Evolutionary conservation across 108 stramenopile genomes (phyloP).

Genomic region (Chaetoceros tenuissimus): DNA sequence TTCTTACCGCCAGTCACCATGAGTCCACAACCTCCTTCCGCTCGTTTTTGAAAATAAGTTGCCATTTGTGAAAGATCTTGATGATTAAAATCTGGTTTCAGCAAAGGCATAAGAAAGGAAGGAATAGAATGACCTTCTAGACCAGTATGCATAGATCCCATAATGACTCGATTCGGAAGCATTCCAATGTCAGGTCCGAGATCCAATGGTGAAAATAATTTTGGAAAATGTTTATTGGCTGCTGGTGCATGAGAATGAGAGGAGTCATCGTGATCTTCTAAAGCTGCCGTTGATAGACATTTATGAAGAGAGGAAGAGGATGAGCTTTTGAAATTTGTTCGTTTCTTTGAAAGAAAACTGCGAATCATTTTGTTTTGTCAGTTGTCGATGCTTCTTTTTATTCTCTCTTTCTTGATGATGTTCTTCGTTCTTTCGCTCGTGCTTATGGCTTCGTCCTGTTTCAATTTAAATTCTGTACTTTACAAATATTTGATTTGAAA

Average conservation of each 20-base stretch:
- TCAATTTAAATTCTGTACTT: no score
- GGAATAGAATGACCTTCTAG: slow-evolving; percentile 83
- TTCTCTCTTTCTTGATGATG: no score
- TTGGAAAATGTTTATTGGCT: slow-evolving; percentile 46
- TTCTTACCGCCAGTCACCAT: slow-evolving; percentile 99
- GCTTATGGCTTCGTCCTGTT: no score
- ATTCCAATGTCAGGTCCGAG: slow-evolving; percentile 54
- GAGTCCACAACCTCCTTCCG: slow-evolving; percentile 86
- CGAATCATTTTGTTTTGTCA: no score
- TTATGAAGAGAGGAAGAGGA: no score
- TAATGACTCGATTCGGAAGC: slow-evolving; percentile 86
- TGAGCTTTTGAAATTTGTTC: no score
- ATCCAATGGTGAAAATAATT: slow-evolving; percentile 54
- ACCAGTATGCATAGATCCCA: slow-evolving; percentile 97
- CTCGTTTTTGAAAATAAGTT: slow-evolving; percentile 86
- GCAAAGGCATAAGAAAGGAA: slow-evolving; percentile 26
- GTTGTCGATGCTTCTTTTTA: no score
- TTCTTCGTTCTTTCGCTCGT: no score
- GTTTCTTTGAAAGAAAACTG: no score
- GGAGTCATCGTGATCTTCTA: neutral
- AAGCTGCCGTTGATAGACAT: no score
- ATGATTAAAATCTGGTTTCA: slow-evolving; percentile 10
- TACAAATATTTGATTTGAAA: no score
- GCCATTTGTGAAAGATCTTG: slow-evolving; percentile 78
- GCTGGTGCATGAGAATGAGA: no score